These are phyloP conservation scores for Capsicum baccatum DNA, from an alignment of 257 asterid genomes.

Conservation along the genomic window DNA sequence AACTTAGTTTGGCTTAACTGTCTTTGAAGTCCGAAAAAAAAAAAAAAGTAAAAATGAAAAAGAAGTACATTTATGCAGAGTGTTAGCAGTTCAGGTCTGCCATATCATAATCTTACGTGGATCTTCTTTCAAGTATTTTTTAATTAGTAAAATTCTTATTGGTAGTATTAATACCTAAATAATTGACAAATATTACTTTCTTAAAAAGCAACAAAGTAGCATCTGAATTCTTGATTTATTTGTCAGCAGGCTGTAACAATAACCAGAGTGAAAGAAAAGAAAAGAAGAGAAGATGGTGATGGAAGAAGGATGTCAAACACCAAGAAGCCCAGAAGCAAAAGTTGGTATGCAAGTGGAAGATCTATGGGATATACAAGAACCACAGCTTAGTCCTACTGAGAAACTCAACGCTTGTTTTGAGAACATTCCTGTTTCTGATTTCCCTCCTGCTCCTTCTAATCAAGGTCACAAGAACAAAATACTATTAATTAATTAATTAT, in stretches of 20 bases:
- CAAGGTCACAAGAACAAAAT: slow-evolving; percentile 46
- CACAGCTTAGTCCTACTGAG: slow-evolving; percentile 92
- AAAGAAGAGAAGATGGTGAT: slow-evolving; percentile 42
- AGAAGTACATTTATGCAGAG: background rate
- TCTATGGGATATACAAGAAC: slow-evolving; percentile 90
- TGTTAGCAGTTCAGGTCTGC: background rate
- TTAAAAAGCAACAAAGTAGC: slow-evolving; percentile 27
- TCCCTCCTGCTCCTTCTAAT: slow-evolving; percentile 80
- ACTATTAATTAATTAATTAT: too few species aligned
- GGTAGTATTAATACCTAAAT: background rate
- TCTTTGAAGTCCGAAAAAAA: too few species aligned
- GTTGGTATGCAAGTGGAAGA: slow-evolving; percentile 96
- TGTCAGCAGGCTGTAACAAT: background rate
- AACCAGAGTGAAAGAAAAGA: slow-evolving; percentile 2
- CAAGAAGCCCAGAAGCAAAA: slow-evolving; percentile 96
- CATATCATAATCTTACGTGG: background rate
- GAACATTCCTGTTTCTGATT: slow-evolving; percentile 92
- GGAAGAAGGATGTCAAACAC: slow-evolving; percentile 66
- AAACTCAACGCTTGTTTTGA: slow-evolving; percentile 97
- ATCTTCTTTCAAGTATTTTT: background rate
- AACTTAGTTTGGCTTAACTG: background rate
- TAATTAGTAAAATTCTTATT: background rate
- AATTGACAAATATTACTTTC: slow-evolving; percentile 8
- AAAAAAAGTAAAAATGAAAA: too few species aligned
- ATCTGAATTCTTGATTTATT: background rate